These are phyloP conservation scores for Aspergillus heteromorphus DNA, from an alignment of 495 filamentous ascomycete genomes.

Conservation along the genomic window DNA sequence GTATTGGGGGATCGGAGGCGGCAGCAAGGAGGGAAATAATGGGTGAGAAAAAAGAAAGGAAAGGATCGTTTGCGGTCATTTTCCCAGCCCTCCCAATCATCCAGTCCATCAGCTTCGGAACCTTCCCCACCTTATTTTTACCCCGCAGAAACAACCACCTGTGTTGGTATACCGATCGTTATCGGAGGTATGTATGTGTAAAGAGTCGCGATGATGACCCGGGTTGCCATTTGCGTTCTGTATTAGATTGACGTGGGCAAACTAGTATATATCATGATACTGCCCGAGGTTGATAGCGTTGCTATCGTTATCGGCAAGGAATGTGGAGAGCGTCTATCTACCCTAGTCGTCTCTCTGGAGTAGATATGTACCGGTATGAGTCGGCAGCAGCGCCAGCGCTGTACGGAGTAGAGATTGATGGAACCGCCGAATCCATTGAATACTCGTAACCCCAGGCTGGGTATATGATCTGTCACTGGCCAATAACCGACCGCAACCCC, in stretches of 20 bases:
- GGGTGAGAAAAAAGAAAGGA: not conserved
- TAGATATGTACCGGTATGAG: no score
- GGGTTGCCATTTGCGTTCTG: not conserved
- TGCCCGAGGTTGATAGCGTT: no score
- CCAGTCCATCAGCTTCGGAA: not conserved
- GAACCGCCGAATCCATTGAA: not conserved
- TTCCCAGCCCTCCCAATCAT: not conserved
- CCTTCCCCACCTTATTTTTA: constrained; percentile 1
- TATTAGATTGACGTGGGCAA: not conserved
- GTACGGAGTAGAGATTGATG: not conserved
- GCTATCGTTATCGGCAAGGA: no score
- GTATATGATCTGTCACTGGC: constrained; percentile 2
- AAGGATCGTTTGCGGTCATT: not conserved
- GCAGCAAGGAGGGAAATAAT: not conserved
- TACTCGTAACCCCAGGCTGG: not conserved
- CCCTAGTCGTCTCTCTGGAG: no score
- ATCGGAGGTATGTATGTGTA: not conserved
- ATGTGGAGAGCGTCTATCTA: no score
- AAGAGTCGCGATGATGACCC: not conserved
- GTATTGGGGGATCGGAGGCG: not conserved
- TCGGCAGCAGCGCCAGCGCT: no score
- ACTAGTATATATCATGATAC: no score
- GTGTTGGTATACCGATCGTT: not conserved
- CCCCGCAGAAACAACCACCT: not conserved
- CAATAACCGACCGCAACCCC: not conserved